These are phyloP conservation scores for Rhytidhysteron rufulum DNA, from an alignment of 2,329 filamentous ascomycete genomes.

Conservation along the genomic window DNA sequence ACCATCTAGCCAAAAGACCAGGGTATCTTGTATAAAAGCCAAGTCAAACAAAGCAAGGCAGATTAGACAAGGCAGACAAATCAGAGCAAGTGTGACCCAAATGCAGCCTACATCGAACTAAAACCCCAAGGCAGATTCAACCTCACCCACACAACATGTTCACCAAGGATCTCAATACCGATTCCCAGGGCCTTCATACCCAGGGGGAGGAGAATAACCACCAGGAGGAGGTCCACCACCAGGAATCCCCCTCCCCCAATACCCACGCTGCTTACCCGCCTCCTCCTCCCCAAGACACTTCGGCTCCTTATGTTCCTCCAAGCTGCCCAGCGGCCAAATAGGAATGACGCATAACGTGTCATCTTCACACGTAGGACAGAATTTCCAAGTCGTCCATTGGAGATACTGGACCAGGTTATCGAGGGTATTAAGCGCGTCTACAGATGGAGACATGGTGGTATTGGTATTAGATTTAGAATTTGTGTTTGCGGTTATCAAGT, in stretches of 20 bases:
- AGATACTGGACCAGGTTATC: constrained; percentile 47
- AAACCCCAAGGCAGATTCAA: no score
- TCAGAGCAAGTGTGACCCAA: no score
- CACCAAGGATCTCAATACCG: no score
- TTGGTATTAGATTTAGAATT: constrained; percentile 1
- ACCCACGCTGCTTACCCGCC: constrained; percentile 11
- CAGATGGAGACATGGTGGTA: constrained; percentile 2
- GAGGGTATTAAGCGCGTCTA: constrained; percentile 29
- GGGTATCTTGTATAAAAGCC: no score
- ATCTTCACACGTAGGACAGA: constrained; percentile 50
- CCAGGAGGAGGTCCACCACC: no score
- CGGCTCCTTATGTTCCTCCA: constrained; percentile 52
- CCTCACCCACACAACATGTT: no score
- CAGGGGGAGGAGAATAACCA: no score
- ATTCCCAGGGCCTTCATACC: no score
- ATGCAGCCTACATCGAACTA: no score
- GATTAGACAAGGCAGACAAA: no score
- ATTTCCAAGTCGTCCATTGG: constrained; percentile 59
- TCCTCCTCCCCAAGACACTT: constrained; percentile 30
- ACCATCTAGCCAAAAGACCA: no score
- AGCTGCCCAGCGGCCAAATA: constrained; percentile 59
- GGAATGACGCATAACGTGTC: constrained; percentile 59
- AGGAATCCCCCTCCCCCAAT: constrained; percentile 22
- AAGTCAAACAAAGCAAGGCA: no score
- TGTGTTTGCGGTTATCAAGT: constrained; percentile 9